These are phyloP conservation scores for Caryopteris hybrid DNA, from an alignment of 305 asterid genomes.

Conservation along the genomic window DNA sequence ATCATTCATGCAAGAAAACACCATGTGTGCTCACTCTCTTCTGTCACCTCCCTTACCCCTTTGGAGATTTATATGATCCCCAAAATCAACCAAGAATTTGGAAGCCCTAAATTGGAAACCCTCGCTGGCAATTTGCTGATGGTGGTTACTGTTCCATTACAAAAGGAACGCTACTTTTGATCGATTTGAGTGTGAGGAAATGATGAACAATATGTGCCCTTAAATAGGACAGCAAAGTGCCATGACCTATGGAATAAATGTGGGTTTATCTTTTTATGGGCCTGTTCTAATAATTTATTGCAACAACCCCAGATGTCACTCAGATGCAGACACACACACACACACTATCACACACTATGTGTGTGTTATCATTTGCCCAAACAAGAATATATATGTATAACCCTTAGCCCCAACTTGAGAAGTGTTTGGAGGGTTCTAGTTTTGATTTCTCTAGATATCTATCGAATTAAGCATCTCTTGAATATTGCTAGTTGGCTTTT, in stretches of 20 bases:
- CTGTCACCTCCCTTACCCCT: constrained; percentile 75
- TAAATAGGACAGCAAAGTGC: constrained; percentile 40
- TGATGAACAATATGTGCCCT: constrained; percentile 20
- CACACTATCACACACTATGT: too few relatives aligned
- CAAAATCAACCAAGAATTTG: background rate
- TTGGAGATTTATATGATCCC: background rate
- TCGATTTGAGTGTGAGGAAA: constrained; percentile 28
- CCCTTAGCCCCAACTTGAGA: too few relatives aligned
- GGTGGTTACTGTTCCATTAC: constrained; percentile 42
- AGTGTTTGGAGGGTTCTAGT: too few relatives aligned
- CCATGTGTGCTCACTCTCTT: constrained; percentile 97
- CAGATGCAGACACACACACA: background rate
- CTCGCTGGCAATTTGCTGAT: too few relatives aligned
- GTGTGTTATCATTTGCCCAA: too few relatives aligned
- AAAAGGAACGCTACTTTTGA: background rate
- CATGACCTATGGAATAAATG: constrained; percentile 48
- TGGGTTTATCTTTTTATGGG: constrained; percentile 47
- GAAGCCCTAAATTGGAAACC: constrained; percentile 13
- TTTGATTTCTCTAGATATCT: too few relatives aligned
- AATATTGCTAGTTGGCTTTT: too few relatives aligned
- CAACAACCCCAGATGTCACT: constrained; percentile 8
- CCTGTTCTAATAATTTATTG: constrained; percentile 30
- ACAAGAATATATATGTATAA: too few relatives aligned
- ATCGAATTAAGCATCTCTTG: too few relatives aligned
- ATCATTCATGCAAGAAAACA: constrained; percentile 63